Evolutionary conservation across 306 rosid genomes (phyloP), one percentile per base, ranked within the genome.

Genomic region (Elaeagnus macrophylla): DNA sequence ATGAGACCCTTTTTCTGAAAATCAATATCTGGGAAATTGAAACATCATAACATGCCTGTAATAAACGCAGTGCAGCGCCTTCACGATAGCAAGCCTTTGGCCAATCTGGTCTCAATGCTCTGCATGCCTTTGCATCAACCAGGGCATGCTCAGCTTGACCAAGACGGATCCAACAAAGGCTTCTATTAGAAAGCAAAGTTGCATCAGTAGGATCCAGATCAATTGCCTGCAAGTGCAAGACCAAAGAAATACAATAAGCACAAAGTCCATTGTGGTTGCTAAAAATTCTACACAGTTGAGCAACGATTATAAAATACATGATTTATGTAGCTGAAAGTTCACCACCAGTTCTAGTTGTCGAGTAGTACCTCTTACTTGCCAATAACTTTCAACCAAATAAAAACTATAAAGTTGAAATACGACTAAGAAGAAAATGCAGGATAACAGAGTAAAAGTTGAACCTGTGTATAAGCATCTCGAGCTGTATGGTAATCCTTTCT

Each of bases 61-160:
- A 72, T 43, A 84, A 67, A 20, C 94, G 85, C 64, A 87, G 77
- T 39, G 96, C 99, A 46, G 96, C 96, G 25, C 96, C 99, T 84
- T 84, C 99, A 13, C 96, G 83, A 48, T 82, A 91, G 76, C 99
- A 87, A 73, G 94, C 95, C 77, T 91, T 91, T 15, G 89, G 67
- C 99, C 99, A 91, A 68, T 87, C 87, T 12, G 99, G 95, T 73
- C 73, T 80, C 72, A 87, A 64, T 43, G 77, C 77, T 78, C 95
- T 75, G 71, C 94, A 87, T 38, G 84, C 76, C 77, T 82, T 91
- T 58, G 95, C 99, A 70, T 91, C 99, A 43, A 76, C 83, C 62
- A 91, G 74, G 72, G 99, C 95, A 8, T 73, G 85, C 72, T 91
- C 96, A 2, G 93, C 73, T 79, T 87, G 99, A 48, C 89, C 96